These are phyloP conservation scores for Gryganskiella cystojenkinii DNA, from an alignment of 192 early-diverging fungal genomes.

Conservation along the genomic window DNA sequence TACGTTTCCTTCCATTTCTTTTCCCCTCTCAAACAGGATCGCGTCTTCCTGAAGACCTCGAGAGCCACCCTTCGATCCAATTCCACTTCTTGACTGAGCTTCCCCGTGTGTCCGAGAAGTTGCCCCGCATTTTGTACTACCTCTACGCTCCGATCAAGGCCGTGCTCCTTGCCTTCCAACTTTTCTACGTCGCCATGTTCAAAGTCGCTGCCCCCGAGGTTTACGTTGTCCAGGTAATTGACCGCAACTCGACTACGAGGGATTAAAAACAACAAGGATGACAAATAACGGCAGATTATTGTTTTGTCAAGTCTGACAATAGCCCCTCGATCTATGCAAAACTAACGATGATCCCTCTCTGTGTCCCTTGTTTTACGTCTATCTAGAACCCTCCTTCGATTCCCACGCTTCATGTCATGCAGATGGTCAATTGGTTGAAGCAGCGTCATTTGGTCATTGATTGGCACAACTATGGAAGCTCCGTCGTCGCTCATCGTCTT, in stretches of 20 bases:
- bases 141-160: conserved; percentile 77
- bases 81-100: conserved; percentile 59
- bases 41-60: conserved; percentile 45
- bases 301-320: no score
- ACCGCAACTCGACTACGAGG: no score
- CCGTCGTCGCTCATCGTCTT: conserved; percentile 81
- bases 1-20: no score
- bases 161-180: conserved; percentile 62
- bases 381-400: conserved; percentile 94
- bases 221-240: conserved; percentile 86
- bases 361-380: not conserved
- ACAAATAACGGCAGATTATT: no score
- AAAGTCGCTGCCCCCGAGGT: conserved; percentile 67
- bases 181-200: conserved; percentile 72
- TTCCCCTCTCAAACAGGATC: conserved; percentile 46
- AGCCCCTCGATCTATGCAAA: not conserved
- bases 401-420: conserved; percentile 87
- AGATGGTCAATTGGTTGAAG: conserved; percentile 71
- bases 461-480: conserved; percentile 98
- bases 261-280: no score
- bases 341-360: not conserved
- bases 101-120: conserved; percentile 64
- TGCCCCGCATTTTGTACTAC: conserved; percentile 70
- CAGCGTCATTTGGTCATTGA: conserved; percentile 86
- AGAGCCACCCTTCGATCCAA: conserved; percentile 57